Conservation (phyloP, 139 green algal species). For the Zygnema circumcarinatum region DNA sequence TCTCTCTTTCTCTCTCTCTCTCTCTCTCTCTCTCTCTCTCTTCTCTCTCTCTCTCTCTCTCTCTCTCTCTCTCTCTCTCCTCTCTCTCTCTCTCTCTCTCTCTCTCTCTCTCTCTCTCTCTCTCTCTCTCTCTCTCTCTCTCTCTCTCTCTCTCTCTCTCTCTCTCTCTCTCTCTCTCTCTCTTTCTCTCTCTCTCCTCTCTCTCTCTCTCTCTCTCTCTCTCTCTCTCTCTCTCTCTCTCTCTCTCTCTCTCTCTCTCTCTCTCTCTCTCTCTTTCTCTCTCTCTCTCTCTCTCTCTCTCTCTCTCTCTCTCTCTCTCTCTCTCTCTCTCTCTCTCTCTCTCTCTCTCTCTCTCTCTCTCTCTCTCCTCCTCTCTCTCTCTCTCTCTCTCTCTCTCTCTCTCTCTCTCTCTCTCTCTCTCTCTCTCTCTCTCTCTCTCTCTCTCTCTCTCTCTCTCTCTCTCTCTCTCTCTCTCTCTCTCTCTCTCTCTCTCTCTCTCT, state of each 20-base stretch:
- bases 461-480: background rate
- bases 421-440: background rate
- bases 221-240: background rate
- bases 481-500: background rate
- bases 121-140: constrained; percentile 5
- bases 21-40: constrained; percentile 3
- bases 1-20: background rate
- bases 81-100: background rate
- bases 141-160: constrained; percentile 1
- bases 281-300: background rate
- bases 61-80: background rate
- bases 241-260: background rate
- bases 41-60: background rate
- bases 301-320: background rate
- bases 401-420: background rate
- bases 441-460: background rate
- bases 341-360: background rate
- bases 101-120: background rate
- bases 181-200: background rate
- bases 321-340: background rate
- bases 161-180: background rate
- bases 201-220: background rate
- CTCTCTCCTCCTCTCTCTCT: background rate
- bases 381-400: background rate
- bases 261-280: constrained; percentile 11